A percentile compares a stretch with the other conserved stretches of the same genome.
Evolutionary conservation across 805 yeast genomes (phyloP).

Genomic region (Teunomyces tritomae): DNA sequence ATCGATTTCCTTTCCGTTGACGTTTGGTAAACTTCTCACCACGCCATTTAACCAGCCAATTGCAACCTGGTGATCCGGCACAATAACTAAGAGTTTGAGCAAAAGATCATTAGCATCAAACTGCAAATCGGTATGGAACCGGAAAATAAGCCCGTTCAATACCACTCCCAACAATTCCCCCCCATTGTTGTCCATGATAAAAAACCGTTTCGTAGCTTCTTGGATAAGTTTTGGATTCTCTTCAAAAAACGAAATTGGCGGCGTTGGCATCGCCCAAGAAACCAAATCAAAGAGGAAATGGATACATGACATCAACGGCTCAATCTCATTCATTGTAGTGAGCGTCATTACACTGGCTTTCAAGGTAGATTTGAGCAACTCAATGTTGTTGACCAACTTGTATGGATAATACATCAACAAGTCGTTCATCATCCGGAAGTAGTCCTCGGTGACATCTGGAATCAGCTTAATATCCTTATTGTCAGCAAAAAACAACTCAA

Average conservation of each 20-base stretch:
- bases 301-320: slow-evolving; percentile 65
- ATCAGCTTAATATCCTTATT: slow-evolving; percentile 31
- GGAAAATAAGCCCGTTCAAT: slow-evolving; percentile 65
- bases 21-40: slow-evolving; percentile 57
- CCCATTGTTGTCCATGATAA: slow-evolving; percentile 50
- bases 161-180: slow-evolving; percentile 51
- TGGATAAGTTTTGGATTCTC: slow-evolving; percentile 39
- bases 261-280: slow-evolving; percentile 78
- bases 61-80: slow-evolving; percentile 44
- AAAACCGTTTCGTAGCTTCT: slow-evolving; percentile 30
- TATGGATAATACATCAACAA: slow-evolving; percentile 71
- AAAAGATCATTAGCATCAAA: slow-evolving; percentile 75
- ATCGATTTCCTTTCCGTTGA: slow-evolving; percentile 63
- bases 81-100: slow-evolving; percentile 55
- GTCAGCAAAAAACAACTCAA: slow-evolving; percentile 35
- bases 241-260: slow-evolving; percentile 71
- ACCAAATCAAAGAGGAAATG: slow-evolving; percentile 79
- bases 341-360: slow-evolving; percentile 58
- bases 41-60: slow-evolving; percentile 62
- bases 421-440: slow-evolving; percentile 76
- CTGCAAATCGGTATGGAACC: slow-evolving; percentile 66
- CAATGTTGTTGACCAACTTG: slow-evolving; percentile 44
- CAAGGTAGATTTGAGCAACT: slow-evolving; percentile 50
- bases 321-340: slow-evolving; percentile 56
- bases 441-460: slow-evolving; percentile 83